These are phyloP conservation scores for Agarophyton chilense DNA, from an alignment of 23 red algal species.

Conservation along the genomic window DNA sequence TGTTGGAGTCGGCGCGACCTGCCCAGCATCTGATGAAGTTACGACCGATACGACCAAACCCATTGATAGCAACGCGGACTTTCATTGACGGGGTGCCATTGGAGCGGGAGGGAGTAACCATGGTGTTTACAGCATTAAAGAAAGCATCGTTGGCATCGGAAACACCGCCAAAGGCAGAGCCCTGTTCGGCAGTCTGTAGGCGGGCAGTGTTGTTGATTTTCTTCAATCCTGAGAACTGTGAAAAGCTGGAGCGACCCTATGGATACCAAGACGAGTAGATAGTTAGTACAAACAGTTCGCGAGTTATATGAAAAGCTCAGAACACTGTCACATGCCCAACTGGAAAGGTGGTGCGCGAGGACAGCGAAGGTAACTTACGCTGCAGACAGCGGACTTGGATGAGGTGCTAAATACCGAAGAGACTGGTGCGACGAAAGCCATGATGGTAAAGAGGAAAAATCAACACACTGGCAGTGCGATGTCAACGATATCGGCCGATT, in stretches of 20 bases:
- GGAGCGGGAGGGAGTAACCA: neutral
- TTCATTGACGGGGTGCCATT: conserved; percentile 70
- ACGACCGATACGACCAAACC: conserved; percentile 98
- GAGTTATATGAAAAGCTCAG: neutral
- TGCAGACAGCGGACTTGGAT: conserved; percentile 47
- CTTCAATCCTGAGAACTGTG: conserved; percentile 74
- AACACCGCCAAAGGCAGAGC: conserved; percentile 46
- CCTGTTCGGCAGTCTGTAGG: conserved; percentile 60
- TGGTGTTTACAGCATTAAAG: conserved; percentile 49
- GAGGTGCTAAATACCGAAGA: conserved; percentile 42
- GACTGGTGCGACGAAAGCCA: conserved; percentile 48
- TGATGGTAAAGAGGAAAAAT: neutral
- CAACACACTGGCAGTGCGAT: neutral
- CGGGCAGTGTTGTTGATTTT: conserved; percentile 50
- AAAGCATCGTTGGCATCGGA: conserved; percentile 75
- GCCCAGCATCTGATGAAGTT: conserved; percentile 92
- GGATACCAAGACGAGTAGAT: neutral
- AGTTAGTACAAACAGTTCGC: neutral
- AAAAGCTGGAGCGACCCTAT: conserved; percentile 72
- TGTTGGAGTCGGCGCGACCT: conserved; percentile 66
- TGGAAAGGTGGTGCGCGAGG: too few species aligned
- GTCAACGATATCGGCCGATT: neutral
- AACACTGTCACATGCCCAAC: too few species aligned
- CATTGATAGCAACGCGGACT: conserved; percentile 89
- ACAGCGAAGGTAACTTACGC: conserved; percentile 35